These are phyloP conservation scores for Leucosporidium creatinivorum DNA, from an alignment of 768 basidiomycete genomes.

Conservation along the genomic window DNA sequence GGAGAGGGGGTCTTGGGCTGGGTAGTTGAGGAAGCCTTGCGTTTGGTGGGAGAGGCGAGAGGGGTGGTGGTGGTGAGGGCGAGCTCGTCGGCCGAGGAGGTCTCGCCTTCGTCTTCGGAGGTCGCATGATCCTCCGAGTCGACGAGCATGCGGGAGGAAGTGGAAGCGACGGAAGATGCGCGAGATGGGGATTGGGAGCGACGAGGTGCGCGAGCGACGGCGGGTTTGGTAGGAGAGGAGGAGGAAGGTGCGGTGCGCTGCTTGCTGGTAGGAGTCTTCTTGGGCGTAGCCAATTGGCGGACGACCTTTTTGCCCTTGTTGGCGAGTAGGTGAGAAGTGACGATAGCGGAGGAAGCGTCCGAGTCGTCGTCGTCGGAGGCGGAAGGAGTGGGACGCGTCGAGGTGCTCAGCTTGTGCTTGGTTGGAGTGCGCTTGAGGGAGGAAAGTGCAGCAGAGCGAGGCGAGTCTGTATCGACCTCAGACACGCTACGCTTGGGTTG, in stretches of 20 bases:
- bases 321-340: not conserved
- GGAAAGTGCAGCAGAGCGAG: not conserved
- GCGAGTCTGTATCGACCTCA: no score
- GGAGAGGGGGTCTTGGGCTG: slow-evolving; percentile 9
- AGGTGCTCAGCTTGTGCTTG: slow-evolving; percentile 1
- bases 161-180: slow-evolving; percentile 5
- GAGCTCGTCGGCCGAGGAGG: not conserved
- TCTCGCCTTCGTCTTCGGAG: not conserved
- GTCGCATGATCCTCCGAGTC: not conserved
- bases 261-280: not conserved
- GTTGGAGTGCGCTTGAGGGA: not conserved
- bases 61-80: not conserved
- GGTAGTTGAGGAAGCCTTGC: slow-evolving; percentile 10
- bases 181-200: slow-evolving; percentile 1
- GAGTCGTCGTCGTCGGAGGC: no score
- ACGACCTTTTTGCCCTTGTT: not conserved
- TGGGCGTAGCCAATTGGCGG: not conserved
- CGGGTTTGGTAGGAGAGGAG: not conserved
- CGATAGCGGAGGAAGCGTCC: no score
- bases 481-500: no score
- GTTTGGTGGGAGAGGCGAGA: not conserved
- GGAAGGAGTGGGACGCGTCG: not conserved
- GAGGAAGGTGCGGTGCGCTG: not conserved
- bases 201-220: not conserved
- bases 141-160: not conserved